Base-by-base conservation (phyloP, 495 filamentous ascomycete genomes). In the Podospora pseudocomata region DNA sequence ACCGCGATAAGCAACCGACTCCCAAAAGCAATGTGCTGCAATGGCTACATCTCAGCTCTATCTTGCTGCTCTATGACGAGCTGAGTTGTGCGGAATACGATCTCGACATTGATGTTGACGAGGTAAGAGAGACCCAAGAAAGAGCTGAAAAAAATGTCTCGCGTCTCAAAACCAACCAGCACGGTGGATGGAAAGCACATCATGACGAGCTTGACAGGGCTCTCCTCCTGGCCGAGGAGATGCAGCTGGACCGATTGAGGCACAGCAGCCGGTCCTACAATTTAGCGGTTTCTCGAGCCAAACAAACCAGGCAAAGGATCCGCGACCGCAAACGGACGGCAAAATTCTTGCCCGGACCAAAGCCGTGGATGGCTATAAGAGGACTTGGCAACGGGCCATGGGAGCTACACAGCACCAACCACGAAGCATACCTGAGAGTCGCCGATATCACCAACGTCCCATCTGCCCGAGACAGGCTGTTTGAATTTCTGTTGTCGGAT, bases 31-130 rank as follows among this genome's bases (percentile, higher is more conserved):
- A 70, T 20, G 68, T 70, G 3, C 65, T 70, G 3, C 65, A 67
- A 15, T 70, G 68, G 68, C 65, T 70, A 9, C 68, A 70, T 27
- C 67, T 70, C 68, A 70, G 68, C 62, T 64, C 49, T 49, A 67
- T 70, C 20, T 61, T 70, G n/a, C 54, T 70, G 4, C 62, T 70
- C 19, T 56, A 67, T 19, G 68, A 70, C n/a, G 60, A 59, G 27
- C 65, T 67, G 6, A 61, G 61, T 18, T 60, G 60, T 55, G 65
- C 60, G 6, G 65, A 67, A 32, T 65, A 65, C 11, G 28, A 32
- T 5, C 28, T 30, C 1, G 64, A 62, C 56, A 18, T 67, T 18
- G 28, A 65, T 18, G 16, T 64, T 2, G 34, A n/a, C 5, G 16
- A 61, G 3, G 55, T 64, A 0, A 5, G 49, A 9, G 65, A 67